Evolutionary conservation across 352 stramenopile species (phyloP).

Genomic region (Peronospora tabacina): DNA sequence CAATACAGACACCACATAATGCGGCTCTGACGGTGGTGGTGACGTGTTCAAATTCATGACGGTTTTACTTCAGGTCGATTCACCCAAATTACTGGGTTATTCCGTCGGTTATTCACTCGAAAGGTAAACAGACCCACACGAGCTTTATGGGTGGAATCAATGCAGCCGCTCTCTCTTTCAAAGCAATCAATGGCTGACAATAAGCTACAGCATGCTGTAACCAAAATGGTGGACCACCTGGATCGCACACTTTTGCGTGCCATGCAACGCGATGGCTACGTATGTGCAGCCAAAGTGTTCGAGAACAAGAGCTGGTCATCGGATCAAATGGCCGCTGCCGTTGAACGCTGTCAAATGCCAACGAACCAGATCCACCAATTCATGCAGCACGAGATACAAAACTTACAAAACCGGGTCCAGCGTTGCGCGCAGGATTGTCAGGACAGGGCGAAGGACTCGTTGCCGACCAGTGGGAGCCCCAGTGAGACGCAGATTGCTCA

Average conservation of each 20-base stretch:
- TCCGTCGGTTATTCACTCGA: too few relatives aligned
- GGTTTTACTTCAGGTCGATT: neutral
- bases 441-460: conserved; percentile 65
- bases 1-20: too few relatives aligned
- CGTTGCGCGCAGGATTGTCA: conserved; percentile 84
- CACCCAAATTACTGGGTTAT: neutral
- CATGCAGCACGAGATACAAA: conserved; percentile 77
- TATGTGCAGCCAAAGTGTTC: conserved; percentile 84
- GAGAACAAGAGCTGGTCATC: conserved; percentile 75
- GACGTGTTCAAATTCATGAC: conserved; percentile 21
- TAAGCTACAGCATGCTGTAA: conserved; percentile 77
- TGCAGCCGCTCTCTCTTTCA: too few relatives aligned
- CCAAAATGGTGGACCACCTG: conserved; percentile 79
- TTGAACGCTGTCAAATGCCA: conserved; percentile 81
- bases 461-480: conserved; percentile 51
- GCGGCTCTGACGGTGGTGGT: conserved; percentile 30
- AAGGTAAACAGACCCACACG: too few relatives aligned
- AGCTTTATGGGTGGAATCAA: too few relatives aligned
- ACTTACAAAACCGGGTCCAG: conserved; percentile 81
- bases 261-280: conserved; percentile 75
- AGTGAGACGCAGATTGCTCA: conserved; percentile 59
- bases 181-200: conserved; percentile 52
- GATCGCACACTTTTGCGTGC: conserved; percentile 65
- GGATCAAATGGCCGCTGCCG: conserved; percentile 72
- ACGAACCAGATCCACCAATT: conserved; percentile 82